phyloP scores from a whole-genome alignment of 2,329 filamentous ascomycete species.

The Pseudogymnoascus sp. region DNA sequence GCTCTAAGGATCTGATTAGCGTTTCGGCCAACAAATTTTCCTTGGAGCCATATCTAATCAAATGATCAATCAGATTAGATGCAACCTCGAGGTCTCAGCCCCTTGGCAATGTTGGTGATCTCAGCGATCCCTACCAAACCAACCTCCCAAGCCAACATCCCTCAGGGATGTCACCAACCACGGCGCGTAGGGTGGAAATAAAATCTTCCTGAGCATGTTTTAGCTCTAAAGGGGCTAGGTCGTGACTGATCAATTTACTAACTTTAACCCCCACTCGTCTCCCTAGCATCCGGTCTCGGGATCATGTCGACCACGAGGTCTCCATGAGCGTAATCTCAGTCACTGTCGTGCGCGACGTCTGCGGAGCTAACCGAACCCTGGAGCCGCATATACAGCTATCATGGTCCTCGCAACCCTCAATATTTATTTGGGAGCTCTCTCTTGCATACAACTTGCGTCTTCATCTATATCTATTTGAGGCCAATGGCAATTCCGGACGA shows the following conservation, averaged over 20 bases:
- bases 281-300: not conserved
- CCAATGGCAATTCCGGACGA: slow-evolving; percentile 9
- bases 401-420: not conserved
- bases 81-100: not conserved
- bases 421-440: not conserved
- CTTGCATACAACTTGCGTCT: not conserved
- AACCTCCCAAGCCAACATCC: not conserved
- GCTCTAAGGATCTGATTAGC: slow-evolving; percentile 1
- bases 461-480: not conserved
- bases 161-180: not conserved
- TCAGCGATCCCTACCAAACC: not conserved
- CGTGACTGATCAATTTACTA: not conserved
- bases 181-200: not conserved
- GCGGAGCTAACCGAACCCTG: not conserved
- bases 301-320: not conserved
- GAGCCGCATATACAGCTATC: not conserved
- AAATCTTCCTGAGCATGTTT: not conserved
- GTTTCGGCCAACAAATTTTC: not conserved
- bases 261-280: not conserved
- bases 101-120: not conserved
- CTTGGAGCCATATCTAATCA: slow-evolving; percentile 1
- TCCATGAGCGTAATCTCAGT: not conserved
- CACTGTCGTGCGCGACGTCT: not conserved
- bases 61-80: slow-evolving; percentile 12
- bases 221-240: not conserved